phyloP scores from a whole-genome alignment of 1,139 yeast genomes.

The Pichia sp. region DNA sequence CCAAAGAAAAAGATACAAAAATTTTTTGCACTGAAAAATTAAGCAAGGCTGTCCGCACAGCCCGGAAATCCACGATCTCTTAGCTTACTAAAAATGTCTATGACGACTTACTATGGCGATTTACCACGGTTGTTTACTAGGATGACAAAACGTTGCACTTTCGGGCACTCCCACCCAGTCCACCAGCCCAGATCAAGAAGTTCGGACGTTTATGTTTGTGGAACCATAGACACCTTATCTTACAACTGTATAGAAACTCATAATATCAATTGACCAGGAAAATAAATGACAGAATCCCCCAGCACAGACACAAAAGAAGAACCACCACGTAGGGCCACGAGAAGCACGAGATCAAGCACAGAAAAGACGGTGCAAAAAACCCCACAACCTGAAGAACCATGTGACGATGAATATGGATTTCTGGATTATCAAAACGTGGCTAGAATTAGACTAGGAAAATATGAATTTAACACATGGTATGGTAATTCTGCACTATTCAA shows the following conservation, averaged over 20 bases:
- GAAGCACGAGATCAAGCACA: conserved; percentile 1
- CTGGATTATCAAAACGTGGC: conserved; percentile 58
- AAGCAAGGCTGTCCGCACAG: neutral
- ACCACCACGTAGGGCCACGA: conserved; percentile 3
- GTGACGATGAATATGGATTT: conserved; percentile 52
- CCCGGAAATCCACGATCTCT: too few relatives aligned
- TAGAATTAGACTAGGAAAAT: conserved; percentile 63
- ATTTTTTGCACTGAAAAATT: neutral
- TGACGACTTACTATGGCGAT: too few relatives aligned
- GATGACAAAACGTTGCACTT: too few relatives aligned
- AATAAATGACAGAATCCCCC: neutral
- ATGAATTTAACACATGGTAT: conserved; percentile 77
- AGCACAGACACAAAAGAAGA: neutral
- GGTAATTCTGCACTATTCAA: conserved; percentile 76
- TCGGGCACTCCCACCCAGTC: too few relatives aligned
- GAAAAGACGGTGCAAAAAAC: neutral
- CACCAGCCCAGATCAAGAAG: too few relatives aligned
- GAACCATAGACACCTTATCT: too few relatives aligned
- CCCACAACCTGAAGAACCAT: conserved; percentile 11
- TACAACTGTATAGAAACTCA: too few relatives aligned
- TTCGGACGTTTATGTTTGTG: too few relatives aligned
- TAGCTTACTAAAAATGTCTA: too few relatives aligned
- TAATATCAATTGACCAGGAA: too few relatives aligned
- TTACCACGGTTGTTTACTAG: too few relatives aligned
- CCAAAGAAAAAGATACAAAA: neutral